These are phyloP conservation scores for Pseudotsuga menziesii DNA, from an alignment of 75 land plant species.

Conservation along the genomic window DNA sequence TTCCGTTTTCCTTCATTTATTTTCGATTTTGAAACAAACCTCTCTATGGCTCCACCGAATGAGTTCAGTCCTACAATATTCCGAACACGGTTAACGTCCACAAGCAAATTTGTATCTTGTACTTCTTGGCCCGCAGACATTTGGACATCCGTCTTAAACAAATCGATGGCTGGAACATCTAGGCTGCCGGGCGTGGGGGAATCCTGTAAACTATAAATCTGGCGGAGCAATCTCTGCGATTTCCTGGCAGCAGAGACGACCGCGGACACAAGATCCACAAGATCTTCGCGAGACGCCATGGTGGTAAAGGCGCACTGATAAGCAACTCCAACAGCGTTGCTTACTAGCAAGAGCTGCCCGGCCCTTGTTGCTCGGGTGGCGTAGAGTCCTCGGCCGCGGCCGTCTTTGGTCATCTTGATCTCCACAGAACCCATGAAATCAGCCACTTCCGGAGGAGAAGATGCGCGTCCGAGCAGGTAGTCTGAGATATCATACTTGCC, in stretches of 20 bases:
- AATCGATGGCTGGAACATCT: neutral
- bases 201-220: slow-evolving; percentile 11
- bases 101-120: neutral
- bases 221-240: slow-evolving; percentile 11
- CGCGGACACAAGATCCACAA: neutral
- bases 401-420: slow-evolving; percentile 8
- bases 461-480: neutral
- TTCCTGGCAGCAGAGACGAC: slow-evolving; percentile 7
- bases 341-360: slow-evolving; percentile 26
- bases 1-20: neutral
- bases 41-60: neutral
- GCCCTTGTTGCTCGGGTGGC: slow-evolving; percentile 14
- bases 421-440: slow-evolving; percentile 24
- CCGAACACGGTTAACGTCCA: slow-evolving; percentile 6
- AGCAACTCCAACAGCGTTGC: slow-evolving; percentile 26
- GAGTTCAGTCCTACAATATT: slow-evolving; percentile 19
- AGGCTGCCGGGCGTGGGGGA: neutral
- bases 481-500: neutral
- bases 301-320: neutral
- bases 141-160: neutral
- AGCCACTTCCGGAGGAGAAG: neutral
- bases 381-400: slow-evolving; percentile 25
- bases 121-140: neutral
- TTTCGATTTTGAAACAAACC: no score
- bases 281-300: neutral